These are phyloP conservation scores for Brassica hybrid DNA, from an alignment of 441 rosid species.

Conservation along the genomic window DNA sequence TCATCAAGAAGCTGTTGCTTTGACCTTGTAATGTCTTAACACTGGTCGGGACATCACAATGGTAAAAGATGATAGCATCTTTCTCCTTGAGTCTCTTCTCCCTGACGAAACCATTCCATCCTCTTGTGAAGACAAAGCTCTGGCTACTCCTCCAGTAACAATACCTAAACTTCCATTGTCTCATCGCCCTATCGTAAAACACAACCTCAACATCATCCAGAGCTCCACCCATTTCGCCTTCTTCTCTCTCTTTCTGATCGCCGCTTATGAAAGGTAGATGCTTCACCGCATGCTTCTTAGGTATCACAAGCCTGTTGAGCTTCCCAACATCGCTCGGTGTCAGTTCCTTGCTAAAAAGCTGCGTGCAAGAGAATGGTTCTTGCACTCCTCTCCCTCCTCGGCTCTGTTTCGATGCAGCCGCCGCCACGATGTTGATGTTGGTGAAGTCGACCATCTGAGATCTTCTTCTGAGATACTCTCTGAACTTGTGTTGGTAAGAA, in stretches of 20 bases:
- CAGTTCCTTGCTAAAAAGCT: constrained; percentile 71
- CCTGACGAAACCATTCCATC: constrained; percentile 83
- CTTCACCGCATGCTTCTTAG: constrained; percentile 68
- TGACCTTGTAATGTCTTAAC: constrained; percentile 35
- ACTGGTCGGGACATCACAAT: constrained; percentile 36
- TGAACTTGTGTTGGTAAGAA: constrained; percentile 59
- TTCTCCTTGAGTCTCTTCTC: constrained; percentile 60
- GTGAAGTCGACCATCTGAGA: constrained; percentile 37
- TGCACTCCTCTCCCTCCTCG: constrained; percentile 29
- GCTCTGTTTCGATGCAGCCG: constrained; percentile 19
- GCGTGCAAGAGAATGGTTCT: constrained; percentile 37
- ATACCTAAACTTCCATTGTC: constrained; percentile 80
- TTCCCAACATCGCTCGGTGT: constrained; percentile 93
- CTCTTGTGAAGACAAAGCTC: constrained; percentile 84
- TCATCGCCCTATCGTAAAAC: constrained; percentile 67
- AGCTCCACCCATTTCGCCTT: constrained; percentile 12
- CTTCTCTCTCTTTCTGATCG: constrained; percentile 25
- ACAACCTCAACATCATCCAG: constrained; percentile 57
- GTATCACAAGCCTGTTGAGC: constrained; percentile 87
- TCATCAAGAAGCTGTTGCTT: constrained; percentile 45
- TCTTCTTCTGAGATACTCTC: constrained; percentile 45
- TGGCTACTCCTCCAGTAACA: constrained; percentile 95
- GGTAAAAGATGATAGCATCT: constrained; percentile 54
- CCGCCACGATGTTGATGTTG: constrained; percentile 8
- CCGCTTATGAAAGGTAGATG: constrained; percentile 51